A percentile compares a stretch with the other conserved stretches of the same genome.
phyloP scores from a whole-genome alignment of 352 stramenopile genomes.

The Pythium vanterpoolii region DNA sequence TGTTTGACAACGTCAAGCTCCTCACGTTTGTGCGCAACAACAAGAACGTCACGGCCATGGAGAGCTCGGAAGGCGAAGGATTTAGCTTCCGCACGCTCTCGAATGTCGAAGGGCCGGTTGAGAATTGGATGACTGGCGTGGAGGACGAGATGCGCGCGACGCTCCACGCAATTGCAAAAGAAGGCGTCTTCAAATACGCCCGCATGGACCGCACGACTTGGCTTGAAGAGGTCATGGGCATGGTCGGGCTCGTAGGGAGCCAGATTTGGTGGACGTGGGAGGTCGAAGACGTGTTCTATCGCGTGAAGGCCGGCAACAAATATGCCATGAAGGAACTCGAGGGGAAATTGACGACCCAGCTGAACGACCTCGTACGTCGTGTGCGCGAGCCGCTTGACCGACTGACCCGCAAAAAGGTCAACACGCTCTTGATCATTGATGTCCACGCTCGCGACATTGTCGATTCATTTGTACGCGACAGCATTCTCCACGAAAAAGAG shows the following conservation, averaged over 20 bases:
- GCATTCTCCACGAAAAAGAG: constrained; percentile 88
- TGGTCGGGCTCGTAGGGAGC: constrained; percentile 90
- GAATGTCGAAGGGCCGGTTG: constrained; percentile 88
- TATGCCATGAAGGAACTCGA: constrained; percentile 94
- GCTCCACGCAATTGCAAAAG: constrained; percentile 89
- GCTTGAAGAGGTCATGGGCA: constrained; percentile 88
- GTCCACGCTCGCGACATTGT: constrained; percentile 90
- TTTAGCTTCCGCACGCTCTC: constrained; percentile 83
- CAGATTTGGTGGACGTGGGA: constrained; percentile 96
- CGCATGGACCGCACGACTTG: constrained; percentile 81
- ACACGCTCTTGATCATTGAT: constrained; percentile 90
- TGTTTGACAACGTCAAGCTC: constrained; percentile 95
- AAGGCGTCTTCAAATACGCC: constrained; percentile 92
- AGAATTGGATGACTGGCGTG: constrained; percentile 92
- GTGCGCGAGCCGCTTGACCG: constrained; percentile 87
- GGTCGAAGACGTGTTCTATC: constrained; percentile 91
- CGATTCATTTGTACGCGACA: constrained; percentile 87
- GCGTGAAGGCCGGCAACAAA: constrained; percentile 88
- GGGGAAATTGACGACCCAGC: constrained; percentile 82
- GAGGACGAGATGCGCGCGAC: constrained; percentile 90
- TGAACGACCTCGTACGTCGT: constrained; percentile 89
- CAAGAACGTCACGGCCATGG: constrained; percentile 89
- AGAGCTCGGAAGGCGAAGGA: constrained; percentile 88
- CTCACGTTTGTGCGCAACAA: constrained; percentile 88
- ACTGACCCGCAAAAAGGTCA: constrained; percentile 91